A percentile compares a stretch with the other conserved stretches of the same genome.
phyloP scores from a whole-genome alignment of 768 basidiomycete genomes.

The Leccinellum albellum region DNA sequence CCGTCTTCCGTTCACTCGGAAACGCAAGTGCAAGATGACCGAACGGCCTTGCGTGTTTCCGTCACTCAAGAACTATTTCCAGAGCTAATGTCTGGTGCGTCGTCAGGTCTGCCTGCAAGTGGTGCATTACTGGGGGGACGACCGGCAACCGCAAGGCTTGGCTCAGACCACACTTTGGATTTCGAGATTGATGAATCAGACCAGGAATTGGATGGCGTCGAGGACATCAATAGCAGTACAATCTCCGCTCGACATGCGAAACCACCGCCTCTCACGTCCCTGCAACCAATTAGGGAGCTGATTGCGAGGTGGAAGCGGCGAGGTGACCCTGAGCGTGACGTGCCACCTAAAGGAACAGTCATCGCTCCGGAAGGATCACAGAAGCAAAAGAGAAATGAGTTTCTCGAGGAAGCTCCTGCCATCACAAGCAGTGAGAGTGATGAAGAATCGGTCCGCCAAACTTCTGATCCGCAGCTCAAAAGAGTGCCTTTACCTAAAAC shows the following conservation, averaged over 20 bases:
- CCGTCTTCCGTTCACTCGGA: slow-evolving; percentile 4
- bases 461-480: slow-evolving; percentile 23
- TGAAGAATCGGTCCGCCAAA: slow-evolving; percentile 11
- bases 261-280: slow-evolving; percentile 1
- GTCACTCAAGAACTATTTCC: slow-evolving; percentile 1
- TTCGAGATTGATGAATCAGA: slow-evolving; percentile 7
- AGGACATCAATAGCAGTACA: neutral
- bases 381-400: slow-evolving; percentile 4
- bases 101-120: neutral
- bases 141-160: neutral
- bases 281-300: slow-evolving; percentile 12
- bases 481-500: slow-evolving; percentile 33
- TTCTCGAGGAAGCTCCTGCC: slow-evolving; percentile 10
- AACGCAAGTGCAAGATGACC: neutral
- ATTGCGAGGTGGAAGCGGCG: slow-evolving; percentile 9
- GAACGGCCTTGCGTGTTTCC: neutral
- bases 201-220: neutral
- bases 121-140: neutral
- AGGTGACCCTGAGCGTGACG: slow-evolving; percentile 2
- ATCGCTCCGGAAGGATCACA: slow-evolving; percentile 1
- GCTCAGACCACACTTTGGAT: slow-evolving; percentile 1
- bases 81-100: neutral
- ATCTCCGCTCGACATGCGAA: slow-evolving; percentile 2
- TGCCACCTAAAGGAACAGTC: neutral
- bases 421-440: slow-evolving; percentile 11